phyloP scores from a whole-genome alignment of 208 protist genomes.

The Porcisia hertigi region DNA sequence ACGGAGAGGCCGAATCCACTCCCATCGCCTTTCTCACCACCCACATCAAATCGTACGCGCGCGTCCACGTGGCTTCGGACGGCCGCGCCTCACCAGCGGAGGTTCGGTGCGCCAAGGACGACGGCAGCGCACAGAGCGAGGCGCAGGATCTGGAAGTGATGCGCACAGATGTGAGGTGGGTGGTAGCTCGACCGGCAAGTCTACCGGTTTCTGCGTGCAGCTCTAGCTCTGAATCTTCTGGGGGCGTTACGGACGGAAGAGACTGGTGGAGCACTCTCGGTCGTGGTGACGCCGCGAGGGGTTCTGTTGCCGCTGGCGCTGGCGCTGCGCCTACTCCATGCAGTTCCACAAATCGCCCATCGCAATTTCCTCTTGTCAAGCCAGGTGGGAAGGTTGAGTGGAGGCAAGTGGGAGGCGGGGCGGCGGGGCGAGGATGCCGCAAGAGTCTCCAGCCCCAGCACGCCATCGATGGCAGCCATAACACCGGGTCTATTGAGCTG shows the following conservation, averaged over 20 bases:
- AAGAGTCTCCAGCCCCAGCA: neutral
- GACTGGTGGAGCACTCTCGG: neutral
- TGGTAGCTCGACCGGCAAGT: slow-evolving; percentile 29
- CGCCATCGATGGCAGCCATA: neutral
- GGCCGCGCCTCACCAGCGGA: slow-evolving; percentile 30
- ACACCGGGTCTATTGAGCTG: neutral
- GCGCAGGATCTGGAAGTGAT: slow-evolving; percentile 63
- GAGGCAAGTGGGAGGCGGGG: neutral
- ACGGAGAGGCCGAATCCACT: neutral
- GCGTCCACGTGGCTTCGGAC: slow-evolving; percentile 25
- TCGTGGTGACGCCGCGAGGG: neutral
- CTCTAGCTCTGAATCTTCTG: slow-evolving; percentile 4
- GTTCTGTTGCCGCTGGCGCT: neutral
- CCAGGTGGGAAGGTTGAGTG: neutral
- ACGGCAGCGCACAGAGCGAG: slow-evolving; percentile 2
- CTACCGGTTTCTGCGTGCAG: neutral
- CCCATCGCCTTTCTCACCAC: slow-evolving; percentile 20
- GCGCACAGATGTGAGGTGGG: slow-evolving; percentile 65
- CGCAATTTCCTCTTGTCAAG: neutral
- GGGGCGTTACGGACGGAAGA: neutral
- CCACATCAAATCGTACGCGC: slow-evolving; percentile 28
- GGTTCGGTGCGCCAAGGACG: slow-evolving; percentile 13
- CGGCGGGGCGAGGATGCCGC: neutral
- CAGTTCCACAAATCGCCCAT: neutral
- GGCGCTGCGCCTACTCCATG: neutral